phyloP scores from a whole-genome alignment of 2,329 filamentous ascomycete species.

The Xylariomycetidae sp. region DNA sequence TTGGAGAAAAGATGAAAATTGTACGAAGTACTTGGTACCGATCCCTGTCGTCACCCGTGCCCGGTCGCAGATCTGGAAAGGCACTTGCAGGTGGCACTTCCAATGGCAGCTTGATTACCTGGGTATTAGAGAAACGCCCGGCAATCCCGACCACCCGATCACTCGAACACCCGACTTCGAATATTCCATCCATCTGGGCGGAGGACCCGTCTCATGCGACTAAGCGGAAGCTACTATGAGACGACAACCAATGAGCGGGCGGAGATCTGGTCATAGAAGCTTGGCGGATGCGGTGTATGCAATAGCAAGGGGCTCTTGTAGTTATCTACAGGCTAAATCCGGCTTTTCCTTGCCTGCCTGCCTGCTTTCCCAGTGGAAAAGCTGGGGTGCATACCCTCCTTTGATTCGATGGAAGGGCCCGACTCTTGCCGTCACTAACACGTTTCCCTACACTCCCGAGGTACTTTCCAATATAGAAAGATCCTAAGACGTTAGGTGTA shows the following conservation, averaged over 20 bases:
- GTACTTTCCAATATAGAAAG: no score
- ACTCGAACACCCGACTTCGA: no score
- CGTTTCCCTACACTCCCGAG: no score
- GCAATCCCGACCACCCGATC: no score
- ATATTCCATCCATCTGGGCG: no score
- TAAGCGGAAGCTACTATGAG: conserved; percentile 5
- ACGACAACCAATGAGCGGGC: no score
- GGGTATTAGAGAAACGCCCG: no score
- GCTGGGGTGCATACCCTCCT: conserved; percentile 8
- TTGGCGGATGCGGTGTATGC: conserved; percentile 11
- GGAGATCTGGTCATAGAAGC: no score
- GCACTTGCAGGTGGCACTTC: conserved; percentile 6
- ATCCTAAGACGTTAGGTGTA: no score
- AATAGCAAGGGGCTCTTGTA: conserved; percentile 12
- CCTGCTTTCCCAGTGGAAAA: conserved; percentile 13
- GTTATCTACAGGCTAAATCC: conserved; percentile 23
- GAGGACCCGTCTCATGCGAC: conserved; percentile 19
- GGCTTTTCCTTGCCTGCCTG: no score
- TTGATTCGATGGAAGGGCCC: conserved; percentile 22
- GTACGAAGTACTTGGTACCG: no score
- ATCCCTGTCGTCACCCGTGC: conserved; percentile 18
- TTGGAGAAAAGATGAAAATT: conserved; percentile 11
- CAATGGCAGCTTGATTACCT: no score
- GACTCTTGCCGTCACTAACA: conserved; percentile 16
- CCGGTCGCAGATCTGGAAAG: conserved; percentile 16